Base-by-base conservation (phyloP, 169 alveolate species). In the Sarcocystis neurona region DNA sequence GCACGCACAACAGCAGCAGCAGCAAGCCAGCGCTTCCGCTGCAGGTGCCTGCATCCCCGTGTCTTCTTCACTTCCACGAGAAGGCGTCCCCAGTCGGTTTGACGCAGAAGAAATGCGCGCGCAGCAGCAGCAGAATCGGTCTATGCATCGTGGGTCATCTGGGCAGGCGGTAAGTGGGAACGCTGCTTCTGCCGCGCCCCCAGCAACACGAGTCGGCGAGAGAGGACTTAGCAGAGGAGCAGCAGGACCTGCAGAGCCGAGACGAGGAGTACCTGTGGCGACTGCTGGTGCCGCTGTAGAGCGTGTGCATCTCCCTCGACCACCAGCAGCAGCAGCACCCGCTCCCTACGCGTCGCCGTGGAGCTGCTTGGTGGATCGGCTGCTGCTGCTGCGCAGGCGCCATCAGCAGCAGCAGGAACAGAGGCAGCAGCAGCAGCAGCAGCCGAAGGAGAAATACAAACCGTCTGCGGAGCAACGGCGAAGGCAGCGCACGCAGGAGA, bases 291-390 rank as follows among this genome's bases (percentile, higher is more conserved):
- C 72, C 50, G 86, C 86, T 78, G 72, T 47, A 78, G 34, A 70
- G 86, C 5, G 58, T 10, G 6, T 44, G 48, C 47, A 18, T 5
- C 30, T 48, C 72, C 34, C 86, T 32, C 43, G 74, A 78, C 37
- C 86, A 78, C 74, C 86, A 78, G 70, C 72, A 78, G 18, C 86
- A 78, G 86, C 86, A 78, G 46, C 48, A 30, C 30, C 86, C 12
- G 48, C 50, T 12, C 32, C 72, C 39, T 32, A 47, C 39, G 30
- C 46, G 74, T n/a, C 66, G 86, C 32, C 15, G 47, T n/a, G 86
- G 48, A n/a, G 47, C 86, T 39, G 72, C 72, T 6, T 74, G 82
- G 82, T 41, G 44, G 39, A 0, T n/a, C 3, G 50, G 86, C 74
- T 70, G 86, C 47, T 70, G 70, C 50, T 78, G 46, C 30, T 48